These are phyloP conservation scores for Fusarium compactum DNA, from an alignment of 2,329 filamentous ascomycete species.

Conservation along the genomic window DNA sequence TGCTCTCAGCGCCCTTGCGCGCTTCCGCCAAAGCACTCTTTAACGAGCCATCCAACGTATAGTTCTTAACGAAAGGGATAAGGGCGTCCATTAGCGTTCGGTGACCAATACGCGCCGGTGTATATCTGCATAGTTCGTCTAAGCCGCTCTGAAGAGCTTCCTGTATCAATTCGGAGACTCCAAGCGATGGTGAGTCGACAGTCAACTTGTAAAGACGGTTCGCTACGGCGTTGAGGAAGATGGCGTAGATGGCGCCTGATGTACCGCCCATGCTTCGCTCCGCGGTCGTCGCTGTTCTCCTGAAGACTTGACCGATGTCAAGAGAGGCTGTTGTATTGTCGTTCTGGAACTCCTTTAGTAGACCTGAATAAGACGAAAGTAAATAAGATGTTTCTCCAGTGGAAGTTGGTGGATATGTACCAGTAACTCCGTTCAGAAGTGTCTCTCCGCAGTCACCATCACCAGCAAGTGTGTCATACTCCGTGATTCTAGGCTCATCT, in stretches of 20 bases:
- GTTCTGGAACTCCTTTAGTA: background rate
- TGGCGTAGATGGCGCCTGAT: conserved; percentile 67
- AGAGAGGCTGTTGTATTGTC: background rate
- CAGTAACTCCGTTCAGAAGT: background rate
- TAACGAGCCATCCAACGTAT: conserved; percentile 65
- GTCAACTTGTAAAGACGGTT: conserved; percentile 58
- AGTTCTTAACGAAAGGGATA: conserved; percentile 66
- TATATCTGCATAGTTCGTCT: conserved; percentile 63
- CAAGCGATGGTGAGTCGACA: conserved; percentile 29
- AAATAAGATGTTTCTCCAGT: conserved; percentile 49
- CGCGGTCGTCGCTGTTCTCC: background rate
- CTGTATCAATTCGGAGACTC: background rate
- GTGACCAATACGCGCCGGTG: conserved; percentile 66
- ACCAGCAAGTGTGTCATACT: conserved; percentile 72
- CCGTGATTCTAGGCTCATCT: conserved; percentile 70
- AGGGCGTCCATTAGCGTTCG: conserved; percentile 69
- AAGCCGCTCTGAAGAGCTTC: conserved; percentile 58
- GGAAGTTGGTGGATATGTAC: background rate
- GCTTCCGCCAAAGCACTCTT: conserved; percentile 70
- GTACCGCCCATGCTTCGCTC: conserved; percentile 58
- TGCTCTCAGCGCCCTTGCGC: conserved; percentile 63
- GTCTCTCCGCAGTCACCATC: conserved; percentile 76
- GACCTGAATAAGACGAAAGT: conserved; percentile 33
- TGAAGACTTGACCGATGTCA: background rate
- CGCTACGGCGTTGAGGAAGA: conserved; percentile 57